Base-by-base conservation (phyloP, 805 yeast species). In the Candida sithepensis region DNA sequence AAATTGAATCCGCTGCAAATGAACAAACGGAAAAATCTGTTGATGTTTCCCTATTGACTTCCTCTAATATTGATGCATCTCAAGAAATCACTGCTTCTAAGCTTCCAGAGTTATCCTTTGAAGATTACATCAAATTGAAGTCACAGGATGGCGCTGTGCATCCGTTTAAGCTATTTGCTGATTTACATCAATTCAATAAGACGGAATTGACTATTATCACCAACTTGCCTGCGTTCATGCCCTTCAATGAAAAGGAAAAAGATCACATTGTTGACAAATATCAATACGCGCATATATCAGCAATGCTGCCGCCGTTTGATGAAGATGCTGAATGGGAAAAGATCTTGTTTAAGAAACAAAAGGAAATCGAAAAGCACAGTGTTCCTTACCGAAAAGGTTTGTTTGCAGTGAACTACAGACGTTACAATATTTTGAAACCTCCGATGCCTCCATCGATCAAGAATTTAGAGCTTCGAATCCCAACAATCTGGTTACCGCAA, bases 401-500 rank as follows among this genome's bases (percentile, higher is more conserved):
- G 13, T 83, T 83, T 64, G 74, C 75, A 51, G 70, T 75, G 42
- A 66, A 65, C 34, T 77, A 72, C 46, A 77, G 85, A 59, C 71
- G 84, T 42, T 77, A 78, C 50, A 84, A 79, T 47, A 76, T 74
- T 44, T 71, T 91, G 43, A 82, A 85, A 53, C 97, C 99, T 0
- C 99, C 99, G 5, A 77, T 79, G 44, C 98, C 98, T 0, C 99
- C 99, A 3, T 78, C 87, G 7, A 69, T 88, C 49, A 82, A 84
- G 57, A 87, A 88, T 59, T 70, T 94, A 54, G 91, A 88, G 52
- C 77, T 80, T 51, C 73, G 98, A 53, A 84, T 92, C 2, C 97
- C 98, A 3, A 89, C 98, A 0, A 87, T 91, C 28, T 94, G 99
- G 99, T 74, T 91, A 16, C 97, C 98, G 0, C 90, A 85, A 55